Conservation (phyloP, 2,329 filamentous ascomycete genomes). For the Capronia coronata region DNA sequence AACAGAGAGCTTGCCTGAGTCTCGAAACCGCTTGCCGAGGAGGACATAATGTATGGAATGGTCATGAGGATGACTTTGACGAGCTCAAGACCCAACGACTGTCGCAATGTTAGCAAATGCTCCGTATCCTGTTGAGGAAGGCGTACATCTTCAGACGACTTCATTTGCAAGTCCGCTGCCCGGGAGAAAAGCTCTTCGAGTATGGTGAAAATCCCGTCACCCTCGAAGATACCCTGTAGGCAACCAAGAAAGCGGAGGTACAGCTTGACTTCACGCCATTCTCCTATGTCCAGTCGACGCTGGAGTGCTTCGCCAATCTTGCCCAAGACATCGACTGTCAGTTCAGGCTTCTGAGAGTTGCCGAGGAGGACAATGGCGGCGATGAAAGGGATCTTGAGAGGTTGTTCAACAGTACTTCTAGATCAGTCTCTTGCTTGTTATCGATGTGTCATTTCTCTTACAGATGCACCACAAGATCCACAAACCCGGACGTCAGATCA, state of each 20-base stretch:
- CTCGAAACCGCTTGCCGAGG: constrained; percentile 56
- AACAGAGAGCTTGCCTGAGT: constrained; percentile 71
- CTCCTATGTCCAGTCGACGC: constrained; percentile 60
- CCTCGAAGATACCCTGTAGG: constrained; percentile 70
- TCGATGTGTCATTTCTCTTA: constrained; percentile 34
- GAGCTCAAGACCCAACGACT: constrained; percentile 67
- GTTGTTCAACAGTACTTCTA: constrained; percentile 69
- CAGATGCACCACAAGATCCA: constrained; percentile 69
- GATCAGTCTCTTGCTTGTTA: constrained; percentile 6
- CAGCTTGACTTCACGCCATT: constrained; percentile 89
- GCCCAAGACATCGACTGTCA: constrained; percentile 63
- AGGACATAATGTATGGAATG: constrained; percentile 80
- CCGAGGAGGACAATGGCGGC: constrained; percentile 73
- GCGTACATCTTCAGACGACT: constrained; percentile 79
- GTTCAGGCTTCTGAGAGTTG: constrained; percentile 70
- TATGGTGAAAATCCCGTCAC: constrained; percentile 76
- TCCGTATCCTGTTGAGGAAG: background rate
- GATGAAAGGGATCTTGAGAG: constrained; percentile 94
- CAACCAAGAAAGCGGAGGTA: constrained; percentile 84
- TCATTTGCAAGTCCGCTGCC: constrained; percentile 88
- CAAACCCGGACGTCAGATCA: constrained; percentile 65
- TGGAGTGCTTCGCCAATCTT: constrained; percentile 59
- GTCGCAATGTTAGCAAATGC: constrained; percentile 25
- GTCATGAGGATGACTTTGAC: constrained; percentile 95
- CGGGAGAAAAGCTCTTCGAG: constrained; percentile 85